Evolutionary conservation across 2,329 filamentous ascomycete genomes (phyloP).

Genomic region (Ophiocordyceps australis): DNA sequence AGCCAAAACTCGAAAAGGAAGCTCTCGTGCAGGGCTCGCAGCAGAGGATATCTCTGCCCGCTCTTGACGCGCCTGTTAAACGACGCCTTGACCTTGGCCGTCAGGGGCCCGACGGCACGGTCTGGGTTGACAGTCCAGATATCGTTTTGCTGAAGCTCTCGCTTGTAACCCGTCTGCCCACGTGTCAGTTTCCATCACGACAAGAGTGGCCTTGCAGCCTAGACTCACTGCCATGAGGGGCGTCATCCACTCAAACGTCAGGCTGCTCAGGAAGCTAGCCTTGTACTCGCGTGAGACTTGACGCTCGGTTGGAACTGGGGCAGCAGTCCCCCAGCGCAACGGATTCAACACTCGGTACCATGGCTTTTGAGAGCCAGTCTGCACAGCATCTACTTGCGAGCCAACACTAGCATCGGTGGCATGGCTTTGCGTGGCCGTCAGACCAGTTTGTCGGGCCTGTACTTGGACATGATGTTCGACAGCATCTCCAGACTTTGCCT

Average conservation of each 20-base stretch:
- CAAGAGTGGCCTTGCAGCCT: not conserved
- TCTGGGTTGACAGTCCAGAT: conserved; percentile 79
- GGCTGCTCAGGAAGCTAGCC: conserved; percentile 54
- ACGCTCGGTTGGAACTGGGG: conserved; percentile 35
- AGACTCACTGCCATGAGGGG: conserved; percentile 61
- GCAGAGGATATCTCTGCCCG: conserved; percentile 54
- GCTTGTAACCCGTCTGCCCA: conserved; percentile 59
- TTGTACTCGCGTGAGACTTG: conserved; percentile 47
- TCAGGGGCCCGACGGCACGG: conserved; percentile 52
- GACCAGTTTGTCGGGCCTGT: too few species aligned
- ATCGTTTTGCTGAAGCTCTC: conserved; percentile 66
- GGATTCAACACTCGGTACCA: conserved; percentile 49
- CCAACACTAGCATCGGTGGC: too few species aligned
- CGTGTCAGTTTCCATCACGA: not conserved
- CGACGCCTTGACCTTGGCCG: conserved; percentile 43
- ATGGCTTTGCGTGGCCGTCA: too few species aligned
- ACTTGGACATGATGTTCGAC: too few species aligned
- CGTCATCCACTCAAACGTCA: conserved; percentile 83
- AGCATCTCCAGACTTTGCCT: too few species aligned
- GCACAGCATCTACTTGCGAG: too few species aligned
- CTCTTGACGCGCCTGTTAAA: conserved; percentile 51
- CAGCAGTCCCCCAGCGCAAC: conserved; percentile 36
- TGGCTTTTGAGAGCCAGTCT: conserved; percentile 32
- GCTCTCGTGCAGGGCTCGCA: conserved; percentile 72
- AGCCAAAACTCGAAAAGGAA: conserved; percentile 74